phyloP scores from a whole-genome alignment of 2,329 filamentous ascomycete genomes.

The Dactylellina sp. region DNA sequence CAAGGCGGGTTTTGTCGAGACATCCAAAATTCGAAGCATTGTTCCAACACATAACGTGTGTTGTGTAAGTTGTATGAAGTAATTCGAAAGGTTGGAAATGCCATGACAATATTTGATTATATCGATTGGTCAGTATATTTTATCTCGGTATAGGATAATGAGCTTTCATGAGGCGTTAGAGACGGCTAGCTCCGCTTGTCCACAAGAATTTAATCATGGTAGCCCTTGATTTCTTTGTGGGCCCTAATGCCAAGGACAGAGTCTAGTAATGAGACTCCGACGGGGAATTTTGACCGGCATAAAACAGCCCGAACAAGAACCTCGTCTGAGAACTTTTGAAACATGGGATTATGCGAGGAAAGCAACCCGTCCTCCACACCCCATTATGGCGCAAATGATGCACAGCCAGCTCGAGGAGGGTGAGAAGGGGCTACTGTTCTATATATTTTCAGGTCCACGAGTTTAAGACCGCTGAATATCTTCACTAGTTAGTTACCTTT shows the following conservation, averaged over 20 bases:
- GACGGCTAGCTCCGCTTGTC: too few relatives aligned
- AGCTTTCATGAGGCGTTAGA: too few relatives aligned
- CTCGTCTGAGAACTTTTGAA: slow-evolving; percentile 27
- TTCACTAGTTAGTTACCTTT: background rate
- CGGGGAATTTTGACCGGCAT: slow-evolving; percentile 14
- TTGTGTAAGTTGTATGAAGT: too few relatives aligned
- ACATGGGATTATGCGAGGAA: slow-evolving; percentile 21
- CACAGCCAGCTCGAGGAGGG: background rate
- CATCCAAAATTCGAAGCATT: too few relatives aligned
- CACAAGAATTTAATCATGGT: too few relatives aligned
- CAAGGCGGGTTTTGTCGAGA: too few relatives aligned
- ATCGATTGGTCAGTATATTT: too few relatives aligned
- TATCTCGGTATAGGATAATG: too few relatives aligned
- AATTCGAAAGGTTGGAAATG: too few relatives aligned
- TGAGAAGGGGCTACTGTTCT: slow-evolving; percentile 1
- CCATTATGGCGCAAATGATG: background rate
- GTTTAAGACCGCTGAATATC: background rate
- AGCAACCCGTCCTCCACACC: background rate
- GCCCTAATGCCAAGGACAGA: slow-evolving; percentile 16
- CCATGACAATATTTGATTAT: too few relatives aligned
- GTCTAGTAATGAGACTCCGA: slow-evolving; percentile 7
- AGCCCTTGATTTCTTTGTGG: background rate
- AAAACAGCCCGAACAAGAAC: slow-evolving; percentile 26
- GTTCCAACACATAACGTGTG: too few relatives aligned
- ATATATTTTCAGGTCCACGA: slow-evolving; percentile 1